Percentiles rank a stretch among this genome's conserved stretches.
These are phyloP conservation scores for Podaxis sp. DNA, from an alignment of 768 basidiomycete genomes.

Conservation along the genomic window DNA sequence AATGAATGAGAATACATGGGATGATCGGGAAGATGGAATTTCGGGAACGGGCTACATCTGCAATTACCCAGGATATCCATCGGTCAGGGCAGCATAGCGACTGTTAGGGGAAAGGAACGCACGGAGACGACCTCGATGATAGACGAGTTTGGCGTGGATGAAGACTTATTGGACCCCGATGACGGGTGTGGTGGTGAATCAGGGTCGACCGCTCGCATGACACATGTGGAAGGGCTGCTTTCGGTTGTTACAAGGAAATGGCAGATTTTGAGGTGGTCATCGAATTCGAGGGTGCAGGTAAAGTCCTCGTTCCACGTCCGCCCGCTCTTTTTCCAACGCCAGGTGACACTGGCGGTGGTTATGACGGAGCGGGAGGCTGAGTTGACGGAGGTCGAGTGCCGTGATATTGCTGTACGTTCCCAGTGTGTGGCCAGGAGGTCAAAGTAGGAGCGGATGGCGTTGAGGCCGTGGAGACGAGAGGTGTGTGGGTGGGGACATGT, in stretches of 20 bases:
- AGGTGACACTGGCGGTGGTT: constrained; percentile 37
- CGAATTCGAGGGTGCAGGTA: constrained; percentile 42
- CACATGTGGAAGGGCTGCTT: constrained; percentile 39
- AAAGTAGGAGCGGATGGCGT: constrained; percentile 49
- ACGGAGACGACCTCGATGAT: neutral
- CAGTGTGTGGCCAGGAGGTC: constrained; percentile 47
- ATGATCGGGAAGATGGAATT: neutral
- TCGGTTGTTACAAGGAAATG: constrained; percentile 39
- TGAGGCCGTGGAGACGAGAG: constrained; percentile 37
- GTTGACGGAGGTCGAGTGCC: constrained; percentile 24
- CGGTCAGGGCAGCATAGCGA: neutral
- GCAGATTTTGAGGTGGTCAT: constrained; percentile 40
- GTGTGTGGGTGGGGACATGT: constrained; percentile 31
- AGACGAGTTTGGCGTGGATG: neutral
- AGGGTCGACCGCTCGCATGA: constrained; percentile 43
- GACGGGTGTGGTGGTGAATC: constrained; percentile 1
- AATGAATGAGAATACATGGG: neutral
- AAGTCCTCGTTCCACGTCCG: constrained; percentile 45
- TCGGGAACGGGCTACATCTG: neutral
- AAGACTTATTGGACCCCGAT: neutral
- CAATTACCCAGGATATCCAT: neutral
- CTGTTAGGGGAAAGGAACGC: neutral
- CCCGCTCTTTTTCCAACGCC: constrained; percentile 46
- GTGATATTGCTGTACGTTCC: constrained; percentile 31
- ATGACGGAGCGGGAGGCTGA: constrained; percentile 26